Evolutionary conservation across 2,329 filamentous ascomycete species (phyloP).

Genomic region (Ophiosphaerella narmari): DNA sequence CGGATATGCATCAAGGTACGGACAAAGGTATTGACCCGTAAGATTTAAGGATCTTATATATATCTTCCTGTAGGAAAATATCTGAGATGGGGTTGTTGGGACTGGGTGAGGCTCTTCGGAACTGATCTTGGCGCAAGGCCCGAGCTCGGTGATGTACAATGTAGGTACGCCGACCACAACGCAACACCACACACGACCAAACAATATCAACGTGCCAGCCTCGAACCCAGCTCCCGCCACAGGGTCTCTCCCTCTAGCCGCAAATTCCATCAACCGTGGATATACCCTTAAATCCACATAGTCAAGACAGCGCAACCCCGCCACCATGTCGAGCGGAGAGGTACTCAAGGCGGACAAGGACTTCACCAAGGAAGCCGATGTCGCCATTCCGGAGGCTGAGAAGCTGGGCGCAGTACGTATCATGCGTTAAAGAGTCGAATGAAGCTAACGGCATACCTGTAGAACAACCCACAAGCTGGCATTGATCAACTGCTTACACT

Average conservation of each 20-base stretch:
- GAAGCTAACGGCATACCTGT: conserved; percentile 21
- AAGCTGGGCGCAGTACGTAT: conserved; percentile 76
- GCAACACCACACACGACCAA: conserved; percentile 20
- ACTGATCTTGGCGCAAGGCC: conserved; percentile 12
- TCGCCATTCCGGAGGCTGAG: conserved; percentile 87
- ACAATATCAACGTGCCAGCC: conserved; percentile 15
- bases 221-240: conserved; percentile 1
- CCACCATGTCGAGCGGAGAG: conserved; percentile 76
- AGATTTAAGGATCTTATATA: too few relatives aligned
- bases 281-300: neutral
- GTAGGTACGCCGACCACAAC: conserved; percentile 22
- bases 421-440: neutral
- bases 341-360: conserved; percentile 95
- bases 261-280: neutral
- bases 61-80: too few relatives aligned
- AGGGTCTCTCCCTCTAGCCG: neutral
- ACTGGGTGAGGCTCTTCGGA: conserved; percentile 14
- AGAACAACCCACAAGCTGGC: conserved; percentile 81
- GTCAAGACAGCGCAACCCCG: conserved; percentile 23
- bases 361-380: conserved; percentile 95
- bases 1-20: too few relatives aligned
- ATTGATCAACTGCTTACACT: conserved; percentile 90
- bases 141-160: conserved; percentile 14
- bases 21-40: too few relatives aligned
- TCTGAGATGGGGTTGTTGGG: neutral